Conservation (phyloP, 768 basidiomycete genomes). For the Austroboletus eburneus region DNA sequence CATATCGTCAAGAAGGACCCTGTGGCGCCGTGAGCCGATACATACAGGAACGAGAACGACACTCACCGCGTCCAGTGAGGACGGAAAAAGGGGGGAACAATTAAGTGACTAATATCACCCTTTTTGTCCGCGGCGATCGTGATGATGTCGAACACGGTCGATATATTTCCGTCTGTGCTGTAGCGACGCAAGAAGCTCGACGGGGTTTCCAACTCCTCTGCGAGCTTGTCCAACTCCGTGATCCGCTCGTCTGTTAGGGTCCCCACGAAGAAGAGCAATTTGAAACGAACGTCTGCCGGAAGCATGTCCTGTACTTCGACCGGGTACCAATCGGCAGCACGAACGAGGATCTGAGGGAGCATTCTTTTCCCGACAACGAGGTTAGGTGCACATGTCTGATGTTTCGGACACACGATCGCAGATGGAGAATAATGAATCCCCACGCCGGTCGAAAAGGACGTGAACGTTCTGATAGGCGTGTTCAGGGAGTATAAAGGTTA, state of each 20-base stretch:
- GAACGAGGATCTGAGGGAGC: slow-evolving; percentile 30
- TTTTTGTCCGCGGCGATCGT: slow-evolving; percentile 26
- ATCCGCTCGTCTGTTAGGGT: slow-evolving; percentile 16
- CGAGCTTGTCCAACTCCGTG: slow-evolving; percentile 20
- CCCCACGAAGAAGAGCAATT: slow-evolving; percentile 34
- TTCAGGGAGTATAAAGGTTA: background rate
- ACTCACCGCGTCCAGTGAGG: slow-evolving; percentile 39
- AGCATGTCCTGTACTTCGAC: slow-evolving; percentile 37
- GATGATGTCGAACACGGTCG: slow-evolving; percentile 28
- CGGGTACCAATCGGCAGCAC: slow-evolving; percentile 32
- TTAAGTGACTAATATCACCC: slow-evolving; percentile 26
- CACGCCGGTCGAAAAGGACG: slow-evolving; percentile 32
- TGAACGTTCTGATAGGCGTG: slow-evolving; percentile 26
- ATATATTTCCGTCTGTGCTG: slow-evolving; percentile 10
- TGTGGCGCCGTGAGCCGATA: slow-evolving; percentile 4
- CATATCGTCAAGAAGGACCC: slow-evolving; percentile 31
- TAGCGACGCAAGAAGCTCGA: slow-evolving; percentile 28
- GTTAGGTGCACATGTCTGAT: slow-evolving; percentile 27
- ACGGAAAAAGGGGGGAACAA: slow-evolving; percentile 21
- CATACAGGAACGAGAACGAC: background rate
- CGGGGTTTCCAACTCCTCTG: slow-evolving; percentile 20
- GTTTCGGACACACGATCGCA: slow-evolving; percentile 25
- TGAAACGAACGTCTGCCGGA: slow-evolving; percentile 33
- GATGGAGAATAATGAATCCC: slow-evolving; percentile 38
- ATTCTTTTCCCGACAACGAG: slow-evolving; percentile 36